Evolutionary conservation across 2,329 filamentous ascomycete genomes (phyloP).

Genomic region (Penicillium sp.): DNA sequence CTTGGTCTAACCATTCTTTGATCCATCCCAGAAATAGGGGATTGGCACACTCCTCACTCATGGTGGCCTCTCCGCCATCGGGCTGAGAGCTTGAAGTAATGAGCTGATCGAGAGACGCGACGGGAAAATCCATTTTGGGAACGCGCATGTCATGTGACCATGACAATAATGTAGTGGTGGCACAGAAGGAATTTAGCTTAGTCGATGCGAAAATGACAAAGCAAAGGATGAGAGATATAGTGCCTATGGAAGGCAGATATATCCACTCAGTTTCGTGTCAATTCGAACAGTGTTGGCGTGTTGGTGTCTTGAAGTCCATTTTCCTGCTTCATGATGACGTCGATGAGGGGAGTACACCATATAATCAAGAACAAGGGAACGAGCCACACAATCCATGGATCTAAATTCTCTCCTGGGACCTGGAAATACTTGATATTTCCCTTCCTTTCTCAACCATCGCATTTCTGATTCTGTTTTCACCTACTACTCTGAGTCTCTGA

Average conservation of each 20-base stretch:
- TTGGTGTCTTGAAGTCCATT: neutral
- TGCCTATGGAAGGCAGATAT: neutral
- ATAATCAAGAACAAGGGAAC: neutral
- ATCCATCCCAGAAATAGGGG: constrained; percentile 72
- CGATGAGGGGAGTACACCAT: neutral
- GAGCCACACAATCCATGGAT: neutral
- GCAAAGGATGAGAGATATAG: too few species aligned
- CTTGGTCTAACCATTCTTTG: constrained; percentile 73
- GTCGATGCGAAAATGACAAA: neutral
- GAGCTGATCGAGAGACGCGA: constrained; percentile 10
- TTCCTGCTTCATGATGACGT: constrained; percentile 6
- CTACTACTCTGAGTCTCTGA: neutral
- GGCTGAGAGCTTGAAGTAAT: neutral
- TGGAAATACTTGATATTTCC: neutral
- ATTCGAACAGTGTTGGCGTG: neutral
- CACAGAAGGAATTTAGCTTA: neutral
- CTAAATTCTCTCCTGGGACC: neutral
- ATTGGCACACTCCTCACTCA: constrained; percentile 60
- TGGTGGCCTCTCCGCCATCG: constrained; percentile 17
- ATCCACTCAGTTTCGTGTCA: neutral
- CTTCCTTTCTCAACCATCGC: neutral
- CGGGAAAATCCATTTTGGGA: constrained; percentile 20
- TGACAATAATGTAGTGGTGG: neutral
- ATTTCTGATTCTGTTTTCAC: neutral
- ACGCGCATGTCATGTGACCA: constrained; percentile 17